These are phyloP conservation scores for Friedmanniomyces simplex DNA, from an alignment of 495 filamentous ascomycete genomes.

Conservation along the genomic window DNA sequence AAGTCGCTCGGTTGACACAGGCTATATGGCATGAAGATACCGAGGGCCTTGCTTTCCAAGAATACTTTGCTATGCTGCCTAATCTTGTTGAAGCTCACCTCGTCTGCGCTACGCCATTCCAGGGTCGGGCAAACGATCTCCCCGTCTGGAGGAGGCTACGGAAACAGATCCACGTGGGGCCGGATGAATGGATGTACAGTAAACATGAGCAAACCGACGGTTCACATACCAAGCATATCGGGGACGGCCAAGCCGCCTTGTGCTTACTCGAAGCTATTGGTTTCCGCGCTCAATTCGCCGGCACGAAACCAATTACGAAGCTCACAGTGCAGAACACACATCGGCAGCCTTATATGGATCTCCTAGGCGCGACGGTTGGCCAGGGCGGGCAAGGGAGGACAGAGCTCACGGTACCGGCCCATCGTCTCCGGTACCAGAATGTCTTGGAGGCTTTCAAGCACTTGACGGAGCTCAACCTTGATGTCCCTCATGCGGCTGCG, in stretches of 20 bases:
- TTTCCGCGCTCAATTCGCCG: neutral
- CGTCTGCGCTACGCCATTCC: neutral
- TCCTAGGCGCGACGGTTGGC: neutral
- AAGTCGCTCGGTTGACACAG: neutral
- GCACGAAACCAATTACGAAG: neutral
- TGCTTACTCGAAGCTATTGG: constrained; percentile 2
- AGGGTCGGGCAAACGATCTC: neutral
- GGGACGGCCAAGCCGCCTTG: neutral
- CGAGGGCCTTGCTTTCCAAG: neutral
- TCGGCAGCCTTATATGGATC: neutral
- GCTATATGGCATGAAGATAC: neutral
- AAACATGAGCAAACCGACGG: neutral
- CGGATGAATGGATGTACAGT: constrained; percentile 1
- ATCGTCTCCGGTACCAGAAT: neutral
- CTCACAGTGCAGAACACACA: neutral
- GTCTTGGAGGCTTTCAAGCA: neutral
- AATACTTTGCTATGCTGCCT: neutral
- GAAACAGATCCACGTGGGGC: neutral
- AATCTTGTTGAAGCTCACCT: neutral
- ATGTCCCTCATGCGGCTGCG: neutral
- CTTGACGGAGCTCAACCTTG: neutral
- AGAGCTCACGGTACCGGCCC: neutral
- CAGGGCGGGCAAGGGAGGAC: neutral
- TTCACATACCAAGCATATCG: neutral
- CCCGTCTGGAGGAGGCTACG: neutral